A percentile compares a stretch with the other conserved stretches of the same genome.
phyloP scores from a whole-genome alignment of 148 eudicot genomes.

The Vaccinium vitisidaea region DNA sequence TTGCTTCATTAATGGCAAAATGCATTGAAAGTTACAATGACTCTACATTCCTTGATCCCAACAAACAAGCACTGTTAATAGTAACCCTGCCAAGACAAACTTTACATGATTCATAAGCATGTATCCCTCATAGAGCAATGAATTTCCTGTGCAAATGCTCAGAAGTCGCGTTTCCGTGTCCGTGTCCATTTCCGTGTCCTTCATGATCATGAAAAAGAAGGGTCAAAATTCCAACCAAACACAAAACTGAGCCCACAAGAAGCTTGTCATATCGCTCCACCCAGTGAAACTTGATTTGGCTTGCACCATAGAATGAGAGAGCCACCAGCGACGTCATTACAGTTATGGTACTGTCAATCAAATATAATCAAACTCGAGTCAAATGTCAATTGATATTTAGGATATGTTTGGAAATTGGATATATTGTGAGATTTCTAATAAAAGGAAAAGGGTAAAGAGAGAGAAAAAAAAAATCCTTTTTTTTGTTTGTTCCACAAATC shows the following conservation, averaged over 20 bases:
- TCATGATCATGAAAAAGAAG: slow-evolving; percentile 78
- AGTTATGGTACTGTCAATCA: slow-evolving; percentile 69
- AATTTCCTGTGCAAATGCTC: slow-evolving; percentile 65
- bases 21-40: neutral
- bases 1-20: neutral
- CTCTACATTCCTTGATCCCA: neutral
- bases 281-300: slow-evolving; percentile 96
- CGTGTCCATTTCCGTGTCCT: slow-evolving; percentile 35
- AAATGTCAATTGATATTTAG: neutral
- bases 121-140: slow-evolving; percentile 32
- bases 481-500: neutral
- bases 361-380: slow-evolving; percentile 10
- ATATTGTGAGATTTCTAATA: neutral
- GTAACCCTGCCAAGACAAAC: neutral
- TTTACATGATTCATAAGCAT: neutral
- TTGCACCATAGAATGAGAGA: slow-evolving; percentile 95
- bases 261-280: slow-evolving; percentile 97
- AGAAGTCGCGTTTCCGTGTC: neutral
- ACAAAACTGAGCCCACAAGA: slow-evolving; percentile 88
- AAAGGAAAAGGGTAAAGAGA: neutral
- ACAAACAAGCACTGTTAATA: neutral
- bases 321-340: slow-evolving; percentile 98
- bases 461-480: neutral
- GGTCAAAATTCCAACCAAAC: slow-evolving; percentile 85
- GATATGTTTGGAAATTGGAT: neutral